Conservation (phyloP, 208 protist genomes). For the Angomonas deanei region DNA sequence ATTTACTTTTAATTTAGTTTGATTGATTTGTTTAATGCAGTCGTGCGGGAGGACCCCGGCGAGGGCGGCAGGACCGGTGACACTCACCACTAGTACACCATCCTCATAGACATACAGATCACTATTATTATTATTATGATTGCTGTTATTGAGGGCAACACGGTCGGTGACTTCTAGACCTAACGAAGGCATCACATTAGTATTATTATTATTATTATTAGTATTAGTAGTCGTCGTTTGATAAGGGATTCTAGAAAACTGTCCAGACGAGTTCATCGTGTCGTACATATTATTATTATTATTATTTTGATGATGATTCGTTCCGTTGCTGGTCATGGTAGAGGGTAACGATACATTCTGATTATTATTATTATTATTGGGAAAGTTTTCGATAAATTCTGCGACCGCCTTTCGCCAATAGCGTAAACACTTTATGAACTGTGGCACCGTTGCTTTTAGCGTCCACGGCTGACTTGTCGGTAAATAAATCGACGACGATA, state of each 20-base stretch:
- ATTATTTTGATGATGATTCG: too few species aligned
- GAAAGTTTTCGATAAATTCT: constrained; percentile 24
- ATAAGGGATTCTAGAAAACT: too few species aligned
- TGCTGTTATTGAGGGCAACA: not conserved
- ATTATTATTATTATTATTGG: too few species aligned
- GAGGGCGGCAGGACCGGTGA: constrained; percentile 40
- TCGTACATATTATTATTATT: too few species aligned
- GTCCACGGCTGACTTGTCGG: constrained; percentile 63
- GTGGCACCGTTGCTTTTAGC: constrained; percentile 41
- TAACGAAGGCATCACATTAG: constrained; percentile 29
- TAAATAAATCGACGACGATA: constrained; percentile 70
- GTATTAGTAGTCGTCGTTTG: too few species aligned
- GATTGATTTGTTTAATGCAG: constrained; percentile 16
- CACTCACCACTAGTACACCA: constrained; percentile 62
- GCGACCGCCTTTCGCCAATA: constrained; percentile 54
- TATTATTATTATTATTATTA: too few species aligned
- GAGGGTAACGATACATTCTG: too few species aligned
- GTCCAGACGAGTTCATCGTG: too few species aligned
- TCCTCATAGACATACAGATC: constrained; percentile 23
- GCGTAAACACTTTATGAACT: constrained; percentile 60
- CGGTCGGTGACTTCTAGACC: constrained; percentile 60
- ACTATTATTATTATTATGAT: not conserved
- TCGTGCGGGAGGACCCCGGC: constrained; percentile 61
- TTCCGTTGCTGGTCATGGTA: too few species aligned
- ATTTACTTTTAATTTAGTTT: not conserved